Percentiles rank a stretch among this genome's conserved stretches.
These are phyloP conservation scores for Astrothelium macrocarpum DNA, from an alignment of 495 filamentous ascomycete species.

Conservation along the genomic window DNA sequence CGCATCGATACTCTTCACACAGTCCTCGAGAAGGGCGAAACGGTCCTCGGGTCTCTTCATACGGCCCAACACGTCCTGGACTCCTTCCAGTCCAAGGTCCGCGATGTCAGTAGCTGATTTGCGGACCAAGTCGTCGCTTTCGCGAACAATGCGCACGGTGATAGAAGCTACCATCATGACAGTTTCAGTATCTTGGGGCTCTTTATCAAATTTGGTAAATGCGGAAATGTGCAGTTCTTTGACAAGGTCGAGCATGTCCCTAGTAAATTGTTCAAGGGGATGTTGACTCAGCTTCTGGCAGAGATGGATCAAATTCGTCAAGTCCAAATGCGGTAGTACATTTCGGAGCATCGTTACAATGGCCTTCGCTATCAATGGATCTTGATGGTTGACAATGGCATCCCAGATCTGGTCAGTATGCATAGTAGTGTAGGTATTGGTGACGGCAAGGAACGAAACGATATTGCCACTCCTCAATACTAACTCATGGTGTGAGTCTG, in stretches of 20 bases:
- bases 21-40: background rate
- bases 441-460: conserved; percentile 80
- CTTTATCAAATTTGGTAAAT: conserved; percentile 22
- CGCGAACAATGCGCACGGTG: background rate
- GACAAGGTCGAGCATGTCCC: conserved; percentile 39
- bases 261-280: conserved; percentile 51
- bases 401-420: conserved; percentile 82
- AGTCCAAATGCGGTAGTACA: conserved; percentile 51
- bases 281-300: conserved; percentile 62
- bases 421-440: conserved; percentile 54
- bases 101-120: background rate
- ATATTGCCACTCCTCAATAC: conserved; percentile 75
- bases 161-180: background rate
- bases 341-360: conserved; percentile 63
- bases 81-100: background rate
- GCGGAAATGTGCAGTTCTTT: conserved; percentile 5
- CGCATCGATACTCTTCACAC: background rate
- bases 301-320: conserved; percentile 54
- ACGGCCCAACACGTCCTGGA: no score
- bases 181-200: background rate
- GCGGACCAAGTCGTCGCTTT: background rate
- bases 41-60: background rate
- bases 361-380: conserved; percentile 73
- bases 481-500: conserved; percentile 85
- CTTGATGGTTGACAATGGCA: conserved; percentile 69